Evolutionary conservation across 441 rosid species (phyloP).

Genomic region (Kokia cookei): DNA sequence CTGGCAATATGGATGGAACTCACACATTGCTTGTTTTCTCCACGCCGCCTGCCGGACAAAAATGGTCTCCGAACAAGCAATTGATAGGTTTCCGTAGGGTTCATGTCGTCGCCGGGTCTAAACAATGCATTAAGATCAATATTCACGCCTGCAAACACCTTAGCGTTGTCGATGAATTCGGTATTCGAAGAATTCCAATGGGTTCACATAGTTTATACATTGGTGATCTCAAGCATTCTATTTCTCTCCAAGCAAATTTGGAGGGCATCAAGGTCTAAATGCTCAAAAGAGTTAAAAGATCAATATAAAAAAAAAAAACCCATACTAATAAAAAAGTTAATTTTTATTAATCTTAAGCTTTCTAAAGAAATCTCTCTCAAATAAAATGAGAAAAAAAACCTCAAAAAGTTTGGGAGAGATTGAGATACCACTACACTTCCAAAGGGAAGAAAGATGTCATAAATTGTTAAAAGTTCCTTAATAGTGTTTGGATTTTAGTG

Average conservation of each 20-base stretch:
- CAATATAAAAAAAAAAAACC: background rate
- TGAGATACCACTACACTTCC: background rate
- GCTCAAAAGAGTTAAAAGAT: background rate
- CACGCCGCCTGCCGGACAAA: conserved; percentile 37
- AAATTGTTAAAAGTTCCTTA: background rate
- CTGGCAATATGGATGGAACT: conserved; percentile 55
- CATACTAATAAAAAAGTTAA: background rate
- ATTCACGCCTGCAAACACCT: conserved; percentile 71
- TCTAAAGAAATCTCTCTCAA: background rate
- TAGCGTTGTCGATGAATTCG: conserved; percentile 63
- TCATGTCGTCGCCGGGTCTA: conserved; percentile 51
- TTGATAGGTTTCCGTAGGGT: conserved; percentile 66
- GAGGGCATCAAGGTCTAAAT: conserved; percentile 21
- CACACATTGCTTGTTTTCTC: conserved; percentile 76
- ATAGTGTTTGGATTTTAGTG: background rate
- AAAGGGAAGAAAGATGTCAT: conserved; percentile 1
- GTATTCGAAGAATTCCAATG: conserved; percentile 77
- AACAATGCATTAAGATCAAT: conserved; percentile 33
- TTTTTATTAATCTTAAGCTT: background rate
- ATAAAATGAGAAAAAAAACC: background rate
- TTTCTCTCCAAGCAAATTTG: conserved; percentile 48
- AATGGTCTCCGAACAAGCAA: conserved; percentile 50
- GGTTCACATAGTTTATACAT: conserved; percentile 64
- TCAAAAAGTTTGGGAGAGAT: background rate
- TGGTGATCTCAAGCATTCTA: conserved; percentile 79